These are phyloP conservation scores for Amborella trichopoda DNA, from an alignment of 164 flowering plant species.

Conservation along the genomic window DNA sequence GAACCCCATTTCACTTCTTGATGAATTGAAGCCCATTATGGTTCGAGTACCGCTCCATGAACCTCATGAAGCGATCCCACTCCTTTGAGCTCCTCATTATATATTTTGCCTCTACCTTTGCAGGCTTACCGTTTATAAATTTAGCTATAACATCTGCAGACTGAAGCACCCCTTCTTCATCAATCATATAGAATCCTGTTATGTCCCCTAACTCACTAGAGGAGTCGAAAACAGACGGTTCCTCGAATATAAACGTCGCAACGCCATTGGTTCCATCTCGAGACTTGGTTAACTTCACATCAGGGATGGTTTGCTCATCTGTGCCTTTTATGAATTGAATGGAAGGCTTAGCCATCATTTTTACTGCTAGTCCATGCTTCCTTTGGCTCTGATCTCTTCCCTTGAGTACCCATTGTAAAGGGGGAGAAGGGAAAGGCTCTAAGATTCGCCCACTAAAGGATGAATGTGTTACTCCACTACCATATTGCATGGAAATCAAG, in stretches of 20 bases:
- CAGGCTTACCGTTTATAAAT: slow-evolving; percentile 83
- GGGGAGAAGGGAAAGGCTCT: slow-evolving; percentile 20
- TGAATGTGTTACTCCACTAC: slow-evolving; percentile 30
- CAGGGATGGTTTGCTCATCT: slow-evolving; percentile 82
- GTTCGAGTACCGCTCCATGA: slow-evolving; percentile 92
- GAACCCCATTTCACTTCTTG: slow-evolving; percentile 51
- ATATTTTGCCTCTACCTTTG: slow-evolving; percentile 82
- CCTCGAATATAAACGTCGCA: slow-evolving; percentile 68
- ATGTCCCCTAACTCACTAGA: slow-evolving; percentile 86
- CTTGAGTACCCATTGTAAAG: too few relatives aligned
- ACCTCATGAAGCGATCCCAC: slow-evolving; percentile 99
- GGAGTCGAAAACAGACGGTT: slow-evolving; percentile 91
- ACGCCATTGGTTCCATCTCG: slow-evolving; percentile 93
- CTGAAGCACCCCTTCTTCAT: slow-evolving; percentile 85
- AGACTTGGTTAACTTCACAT: slow-evolving; percentile 81
- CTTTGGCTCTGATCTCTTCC: slow-evolving; percentile 8
- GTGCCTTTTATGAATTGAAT: slow-evolving; percentile 95
- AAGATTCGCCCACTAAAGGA: slow-evolving; percentile 50
- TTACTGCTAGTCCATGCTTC: slow-evolving; percentile 13
- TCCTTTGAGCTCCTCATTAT: slow-evolving; percentile 73
- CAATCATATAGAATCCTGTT: slow-evolving; percentile 95
- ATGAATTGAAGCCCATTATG: slow-evolving; percentile 83
- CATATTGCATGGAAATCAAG: slow-evolving; percentile 14
- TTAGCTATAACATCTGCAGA: slow-evolving; percentile 88
- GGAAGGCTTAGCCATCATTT: slow-evolving; percentile 66